These are phyloP conservation scores for Saprolegnia parasitica DNA, from an alignment of 352 stramenopile genomes.

Conservation along the genomic window DNA sequence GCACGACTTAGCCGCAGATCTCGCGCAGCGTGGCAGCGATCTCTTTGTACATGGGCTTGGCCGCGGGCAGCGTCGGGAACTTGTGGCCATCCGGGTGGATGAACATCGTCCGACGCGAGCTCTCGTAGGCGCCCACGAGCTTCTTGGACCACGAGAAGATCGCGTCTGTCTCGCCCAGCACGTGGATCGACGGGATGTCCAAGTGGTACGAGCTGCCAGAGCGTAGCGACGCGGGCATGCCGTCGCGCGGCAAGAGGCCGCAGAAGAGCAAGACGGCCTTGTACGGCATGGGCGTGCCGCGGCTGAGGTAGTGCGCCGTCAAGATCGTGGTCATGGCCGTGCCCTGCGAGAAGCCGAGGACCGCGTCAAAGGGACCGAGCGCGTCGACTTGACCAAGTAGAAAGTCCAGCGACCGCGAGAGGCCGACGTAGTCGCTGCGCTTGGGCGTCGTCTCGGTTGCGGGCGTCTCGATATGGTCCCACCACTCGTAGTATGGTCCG, in stretches of 20 bases:
- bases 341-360: constrained; percentile 81
- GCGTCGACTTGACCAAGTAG: constrained; percentile 51
- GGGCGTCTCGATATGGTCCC: constrained; percentile 26
- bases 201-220: neutral
- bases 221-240: neutral
- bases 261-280: constrained; percentile 26
- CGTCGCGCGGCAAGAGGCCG: constrained; percentile 17
- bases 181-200: constrained; percentile 45
- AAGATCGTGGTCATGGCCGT: constrained; percentile 23
- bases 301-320: constrained; percentile 14
- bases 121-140: constrained; percentile 34
- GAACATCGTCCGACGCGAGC: constrained; percentile 27
- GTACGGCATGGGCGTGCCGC: neutral
- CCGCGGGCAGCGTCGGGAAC: constrained; percentile 31
- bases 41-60: constrained; percentile 34
- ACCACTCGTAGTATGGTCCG: constrained; percentile 33
- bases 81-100: constrained; percentile 35
- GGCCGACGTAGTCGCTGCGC: constrained; percentile 18
- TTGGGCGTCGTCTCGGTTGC: neutral
- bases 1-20: neutral
- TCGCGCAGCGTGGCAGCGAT: constrained; percentile 27
- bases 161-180: constrained; percentile 53
- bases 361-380: constrained; percentile 60
- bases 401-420: constrained; percentile 36
- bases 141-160: constrained; percentile 41